Evolutionary conservation across 805 yeast genomes (phyloP), one percentile per base, ranked within the genome.

Genomic region (Suhomyces sp.): DNA sequence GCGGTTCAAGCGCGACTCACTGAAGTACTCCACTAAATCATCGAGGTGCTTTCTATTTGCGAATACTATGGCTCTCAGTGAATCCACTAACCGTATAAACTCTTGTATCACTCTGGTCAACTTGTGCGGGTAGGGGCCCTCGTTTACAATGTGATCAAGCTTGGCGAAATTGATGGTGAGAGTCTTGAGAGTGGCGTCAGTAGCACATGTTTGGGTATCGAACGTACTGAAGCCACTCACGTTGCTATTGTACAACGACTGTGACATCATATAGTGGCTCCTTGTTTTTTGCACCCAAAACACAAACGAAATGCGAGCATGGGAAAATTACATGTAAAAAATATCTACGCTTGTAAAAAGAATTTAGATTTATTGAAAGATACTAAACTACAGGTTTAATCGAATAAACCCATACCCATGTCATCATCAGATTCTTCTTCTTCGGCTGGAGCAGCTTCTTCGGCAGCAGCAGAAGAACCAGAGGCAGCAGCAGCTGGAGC

Each of bases 381-480:
- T 37, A 37, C 22, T 37, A 37, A 19, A 37, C 46, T 43, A 52
- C 21, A 44, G 54, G 77, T 69, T 83, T 93, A 93, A 84, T 91
- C 99, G 85, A 93, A 93, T 77, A 93, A 83, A 82, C 97, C 98
- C 91, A 92, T 87, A 66, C 97, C 98, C 97, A 93, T 90, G 84
- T 90, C 97, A 64, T 85, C 90, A 64, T 85, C 90, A 60, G 85
- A 82, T 73, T 81, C 87, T 62, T 82, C 94, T 52, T 63, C 70
- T 64, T 81, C 91, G 63, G 78, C 89, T 67, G 78, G 96, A 54
- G 78, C 92, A 49, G 81, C 88, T 60, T 85, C 89, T 54, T 80
- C 91, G 60, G 81, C 89, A 55, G 79, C 87, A 57, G 82, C 87
- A 51, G 76, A 79, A 60, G 78, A 68, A 59, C 82, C 67, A 57